Base-by-base conservation (phyloP, 164 flowering plant genomes). In the Akebia trifoliata region DNA sequence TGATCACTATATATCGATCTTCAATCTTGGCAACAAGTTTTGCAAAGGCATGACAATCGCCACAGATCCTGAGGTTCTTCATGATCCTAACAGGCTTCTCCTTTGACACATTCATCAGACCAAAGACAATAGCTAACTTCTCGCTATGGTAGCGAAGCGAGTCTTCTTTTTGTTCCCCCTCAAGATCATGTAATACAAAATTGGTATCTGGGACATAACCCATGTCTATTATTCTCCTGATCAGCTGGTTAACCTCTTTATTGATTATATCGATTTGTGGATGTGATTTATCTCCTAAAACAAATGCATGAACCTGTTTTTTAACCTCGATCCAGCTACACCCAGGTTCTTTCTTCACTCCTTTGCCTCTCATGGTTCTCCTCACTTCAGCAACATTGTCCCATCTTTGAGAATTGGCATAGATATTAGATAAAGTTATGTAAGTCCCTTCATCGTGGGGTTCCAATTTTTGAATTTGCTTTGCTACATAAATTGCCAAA, bases 291-390 rank as follows among this genome's bases (percentile, higher is more conserved):
- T 85, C 97, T 15, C 87, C 81, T 52, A 82, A 50, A 35, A 77
- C 65, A 62, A 87, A 87, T 52, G 77, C 77, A 67, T 87, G 97
- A 21, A 90, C 72, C 54, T 69, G 56, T 44, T 70, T 79, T 45
- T 74, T 61, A 8, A 79, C 77, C 62, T 90, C 93, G 49, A 90
- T 73, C 95, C 94, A 90, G 73, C 94, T 90, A 60, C 95, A 85
- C 10, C 94, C 95, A 18, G 97, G 93, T 63, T 82, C 90, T 70
- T 90, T 90, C 68, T 39, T 82, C 31, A 90, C 50, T 49, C 91
- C 84, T 47, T 61, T 62, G 14, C 45, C 65, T 54, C 50, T 75
- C 95, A 87, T 85, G 28, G 56, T 49, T 34, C 39, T 72, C 64
- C 97, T 78, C 55, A 87, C 70, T 35, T 73, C 60, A 39, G 63